Evolutionary conservation across 148 eudicot genomes (phyloP).

Genomic region (Vaccinium vitisidaea): DNA sequence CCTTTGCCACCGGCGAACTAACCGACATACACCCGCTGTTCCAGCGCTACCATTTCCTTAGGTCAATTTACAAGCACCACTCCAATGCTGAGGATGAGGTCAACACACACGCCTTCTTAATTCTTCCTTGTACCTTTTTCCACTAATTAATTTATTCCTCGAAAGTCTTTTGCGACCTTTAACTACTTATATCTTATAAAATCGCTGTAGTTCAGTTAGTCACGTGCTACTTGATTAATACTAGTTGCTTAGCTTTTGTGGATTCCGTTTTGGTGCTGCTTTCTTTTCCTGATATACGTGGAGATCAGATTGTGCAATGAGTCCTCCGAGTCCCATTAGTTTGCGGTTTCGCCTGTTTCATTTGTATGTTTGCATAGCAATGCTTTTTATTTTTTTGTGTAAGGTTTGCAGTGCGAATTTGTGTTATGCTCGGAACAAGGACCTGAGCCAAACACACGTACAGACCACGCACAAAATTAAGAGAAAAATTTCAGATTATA

Average conservation of each 20-base stretch:
- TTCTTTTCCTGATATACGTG: background rate
- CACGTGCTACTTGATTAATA: background rate
- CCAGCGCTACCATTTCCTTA: conserved; percentile 60
- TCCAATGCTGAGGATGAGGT: conserved; percentile 98
- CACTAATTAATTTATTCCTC: background rate
- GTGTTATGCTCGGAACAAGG: too few relatives aligned
- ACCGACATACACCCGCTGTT: conserved; percentile 65
- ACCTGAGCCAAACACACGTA: too few relatives aligned
- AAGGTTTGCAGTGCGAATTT: background rate
- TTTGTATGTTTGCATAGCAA: too few relatives aligned
- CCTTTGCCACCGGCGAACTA: conserved; percentile 52
- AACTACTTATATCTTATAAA: background rate
- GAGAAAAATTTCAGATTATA: too few relatives aligned
- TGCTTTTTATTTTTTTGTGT: background rate
- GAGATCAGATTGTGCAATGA: background rate
- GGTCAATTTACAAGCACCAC: conserved; percentile 84
- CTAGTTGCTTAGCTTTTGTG: background rate
- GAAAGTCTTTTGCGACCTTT: background rate
- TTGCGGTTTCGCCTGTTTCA: too few relatives aligned
- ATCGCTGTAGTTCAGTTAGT: background rate
- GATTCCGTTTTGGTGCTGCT: background rate
- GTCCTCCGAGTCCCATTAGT: background rate
- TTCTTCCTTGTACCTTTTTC: background rate
- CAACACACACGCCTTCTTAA: background rate
- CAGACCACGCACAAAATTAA: too few relatives aligned